These are phyloP conservation scores for Cymbopogon citratus DNA, from an alignment of 176 grass and related monocot species.

Conservation along the genomic window DNA sequence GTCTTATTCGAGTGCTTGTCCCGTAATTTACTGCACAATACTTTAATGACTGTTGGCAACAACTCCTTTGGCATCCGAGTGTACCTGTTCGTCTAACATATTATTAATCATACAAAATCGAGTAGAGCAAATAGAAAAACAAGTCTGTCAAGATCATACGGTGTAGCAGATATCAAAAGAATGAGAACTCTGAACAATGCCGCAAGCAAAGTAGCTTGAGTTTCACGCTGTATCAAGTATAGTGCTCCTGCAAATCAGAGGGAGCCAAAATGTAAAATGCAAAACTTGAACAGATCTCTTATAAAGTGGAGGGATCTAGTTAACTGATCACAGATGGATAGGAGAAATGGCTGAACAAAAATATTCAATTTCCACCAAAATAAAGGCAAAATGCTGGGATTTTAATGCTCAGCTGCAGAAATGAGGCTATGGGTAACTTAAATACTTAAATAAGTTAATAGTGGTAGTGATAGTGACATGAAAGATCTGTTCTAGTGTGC, in stretches of 20 bases:
- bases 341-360: background rate
- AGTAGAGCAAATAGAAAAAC: conserved; percentile 12
- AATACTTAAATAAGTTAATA: background rate
- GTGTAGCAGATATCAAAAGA: conserved; percentile 84
- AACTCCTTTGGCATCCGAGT: conserved; percentile 75
- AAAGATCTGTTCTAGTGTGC: background rate
- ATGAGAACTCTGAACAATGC: conserved; percentile 71
- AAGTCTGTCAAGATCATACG: conserved; percentile 51
- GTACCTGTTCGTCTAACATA: conserved; percentile 54
- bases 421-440: background rate
- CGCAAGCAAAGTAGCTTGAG: conserved; percentile 49
- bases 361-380: background rate
- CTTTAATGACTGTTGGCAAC: conserved; percentile 62
- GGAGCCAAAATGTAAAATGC: conserved; percentile 24
- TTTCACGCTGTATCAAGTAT: conserved; percentile 80
- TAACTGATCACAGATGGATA: conserved; percentile 2
- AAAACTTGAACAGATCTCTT: conserved; percentile 13
- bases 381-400: background rate
- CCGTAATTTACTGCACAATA: conserved; percentile 47
- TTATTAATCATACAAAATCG: conserved; percentile 20
- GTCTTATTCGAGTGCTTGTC: conserved; percentile 40
- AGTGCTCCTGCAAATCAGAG: conserved; percentile 61
- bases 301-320: background rate
- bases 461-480: background rate
- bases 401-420: background rate